Conservation (phyloP, 2,329 filamentous ascomycete genomes). For the Epichloe scottii region DNA sequence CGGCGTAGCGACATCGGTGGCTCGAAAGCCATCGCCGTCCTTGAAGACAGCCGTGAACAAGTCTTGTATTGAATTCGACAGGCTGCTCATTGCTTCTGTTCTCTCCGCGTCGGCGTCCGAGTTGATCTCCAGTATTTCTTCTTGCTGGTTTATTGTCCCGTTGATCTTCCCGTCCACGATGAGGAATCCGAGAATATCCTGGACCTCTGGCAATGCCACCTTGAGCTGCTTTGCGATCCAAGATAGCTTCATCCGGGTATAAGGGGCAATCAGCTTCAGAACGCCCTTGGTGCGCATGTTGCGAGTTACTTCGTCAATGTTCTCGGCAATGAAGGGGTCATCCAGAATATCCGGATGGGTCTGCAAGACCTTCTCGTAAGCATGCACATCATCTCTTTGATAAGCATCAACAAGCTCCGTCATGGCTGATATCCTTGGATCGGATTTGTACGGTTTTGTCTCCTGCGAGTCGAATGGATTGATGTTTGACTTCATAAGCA, state of each 20-base stretch:
- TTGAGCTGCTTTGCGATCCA: conserved; percentile 84
- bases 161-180: conserved; percentile 82
- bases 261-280: conserved; percentile 84
- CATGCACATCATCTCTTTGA: conserved; percentile 85
- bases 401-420: conserved; percentile 94
- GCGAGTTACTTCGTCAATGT: conserved; percentile 96
- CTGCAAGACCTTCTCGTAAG: conserved; percentile 78
- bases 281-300: conserved; percentile 97
- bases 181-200: conserved; percentile 89
- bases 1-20: conserved; percentile 12
- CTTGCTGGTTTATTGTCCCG: conserved; percentile 81
- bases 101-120: conserved; percentile 63
- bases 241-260: conserved; percentile 76
- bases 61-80: conserved; percentile 55
- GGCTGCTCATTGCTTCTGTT: conserved; percentile 57
- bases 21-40: conserved; percentile 59
- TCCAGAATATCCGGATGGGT: conserved; percentile 79
- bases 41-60: conserved; percentile 64
- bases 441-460: conserved; percentile 94
- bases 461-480: conserved; percentile 98
- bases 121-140: conserved; percentile 70
- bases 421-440: conserved; percentile 92
- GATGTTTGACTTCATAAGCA: conserved; percentile 97
- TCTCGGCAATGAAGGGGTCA: conserved; percentile 94
- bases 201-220: conserved; percentile 74